These are phyloP conservation scores for Hyphopichia buzzinii DNA, from an alignment of 1,139 yeast species.

Conservation along the genomic window DNA sequence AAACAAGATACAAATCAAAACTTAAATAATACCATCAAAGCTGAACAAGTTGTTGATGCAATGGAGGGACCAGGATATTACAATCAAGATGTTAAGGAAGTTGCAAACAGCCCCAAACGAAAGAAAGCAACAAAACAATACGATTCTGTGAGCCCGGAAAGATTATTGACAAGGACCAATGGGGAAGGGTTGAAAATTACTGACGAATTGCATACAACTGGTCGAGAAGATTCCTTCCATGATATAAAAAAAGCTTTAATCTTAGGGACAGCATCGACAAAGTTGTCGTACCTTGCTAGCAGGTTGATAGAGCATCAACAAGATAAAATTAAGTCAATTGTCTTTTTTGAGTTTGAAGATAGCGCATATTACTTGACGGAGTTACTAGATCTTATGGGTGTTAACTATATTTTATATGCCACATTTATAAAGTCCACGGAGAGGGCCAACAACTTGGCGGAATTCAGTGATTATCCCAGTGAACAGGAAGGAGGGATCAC, in stretches of 20 bases:
- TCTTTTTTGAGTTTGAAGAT: constrained; percentile 71
- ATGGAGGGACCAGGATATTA: background rate
- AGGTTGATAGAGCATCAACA: constrained; percentile 51
- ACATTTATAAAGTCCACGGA: constrained; percentile 51
- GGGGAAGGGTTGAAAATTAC: constrained; percentile 20
- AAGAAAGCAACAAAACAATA: constrained; percentile 2
- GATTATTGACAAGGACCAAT: constrained; percentile 12
- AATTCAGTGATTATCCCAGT: constrained; percentile 43
- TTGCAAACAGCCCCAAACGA: constrained; percentile 3
- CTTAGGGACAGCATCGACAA: constrained; percentile 60
- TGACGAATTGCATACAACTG: constrained; percentile 14
- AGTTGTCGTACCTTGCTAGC: constrained; percentile 57
- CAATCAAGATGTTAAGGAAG: constrained; percentile 5
- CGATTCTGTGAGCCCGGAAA: constrained; percentile 7
- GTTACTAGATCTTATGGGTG: constrained; percentile 57
- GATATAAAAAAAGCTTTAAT: constrained; percentile 34
- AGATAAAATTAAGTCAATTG: constrained; percentile 50
- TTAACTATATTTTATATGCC: constrained; percentile 61
- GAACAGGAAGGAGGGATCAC: constrained; percentile 44
- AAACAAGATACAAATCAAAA: constrained; percentile 25
- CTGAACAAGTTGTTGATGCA: constrained; percentile 13
- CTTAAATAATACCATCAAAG: constrained; percentile 12
- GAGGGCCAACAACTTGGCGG: constrained; percentile 52
- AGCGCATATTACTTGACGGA: constrained; percentile 68
- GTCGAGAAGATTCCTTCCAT: constrained; percentile 7